Evolutionary conservation across 2,329 filamentous ascomycete genomes (phyloP).

Genomic region (Aspergillus sp.): DNA sequence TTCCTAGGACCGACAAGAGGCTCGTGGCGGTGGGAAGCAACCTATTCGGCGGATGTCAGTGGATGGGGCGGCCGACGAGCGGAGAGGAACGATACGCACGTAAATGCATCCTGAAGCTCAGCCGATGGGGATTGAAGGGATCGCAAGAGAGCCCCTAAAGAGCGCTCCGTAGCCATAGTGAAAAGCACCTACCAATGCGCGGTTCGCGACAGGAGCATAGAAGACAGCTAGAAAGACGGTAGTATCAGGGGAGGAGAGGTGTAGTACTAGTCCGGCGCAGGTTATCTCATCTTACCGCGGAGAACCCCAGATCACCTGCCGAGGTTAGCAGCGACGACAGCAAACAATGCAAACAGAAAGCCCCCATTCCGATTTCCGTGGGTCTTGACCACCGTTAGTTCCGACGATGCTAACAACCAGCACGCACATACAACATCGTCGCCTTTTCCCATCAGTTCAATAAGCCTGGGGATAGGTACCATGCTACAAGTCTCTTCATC

Average conservation of each 20-base stretch:
- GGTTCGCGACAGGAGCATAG: constrained; percentile 5
- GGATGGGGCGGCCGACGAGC: constrained; percentile 2
- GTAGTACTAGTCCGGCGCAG: background rate
- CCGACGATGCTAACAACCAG: background rate
- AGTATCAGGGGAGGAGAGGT: background rate
- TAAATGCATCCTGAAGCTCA: constrained; percentile 57
- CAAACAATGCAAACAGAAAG: constrained; percentile 34
- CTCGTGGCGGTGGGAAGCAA: constrained; percentile 54
- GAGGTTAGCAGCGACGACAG: constrained; percentile 23
- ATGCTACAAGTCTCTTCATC: background rate
- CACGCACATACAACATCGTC: background rate
- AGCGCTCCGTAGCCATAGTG: constrained; percentile 58
- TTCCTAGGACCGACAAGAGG: constrained; percentile 51
- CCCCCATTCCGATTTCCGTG: background rate
- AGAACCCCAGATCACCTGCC: constrained; percentile 31
- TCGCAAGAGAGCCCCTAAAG: constrained; percentile 58
- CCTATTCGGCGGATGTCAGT: constrained; percentile 25
- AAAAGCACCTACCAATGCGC: background rate
- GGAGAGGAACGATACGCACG: constrained; percentile 40
- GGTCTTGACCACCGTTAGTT: background rate
- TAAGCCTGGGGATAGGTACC: background rate
- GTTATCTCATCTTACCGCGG: constrained; percentile 19
- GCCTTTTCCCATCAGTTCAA: constrained; percentile 2
- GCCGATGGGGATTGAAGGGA: constrained; percentile 57
- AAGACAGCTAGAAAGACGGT: background rate